These are phyloP conservation scores for Trapa bicornis DNA, from an alignment of 345 rosid genomes.

Conservation along the genomic window DNA sequence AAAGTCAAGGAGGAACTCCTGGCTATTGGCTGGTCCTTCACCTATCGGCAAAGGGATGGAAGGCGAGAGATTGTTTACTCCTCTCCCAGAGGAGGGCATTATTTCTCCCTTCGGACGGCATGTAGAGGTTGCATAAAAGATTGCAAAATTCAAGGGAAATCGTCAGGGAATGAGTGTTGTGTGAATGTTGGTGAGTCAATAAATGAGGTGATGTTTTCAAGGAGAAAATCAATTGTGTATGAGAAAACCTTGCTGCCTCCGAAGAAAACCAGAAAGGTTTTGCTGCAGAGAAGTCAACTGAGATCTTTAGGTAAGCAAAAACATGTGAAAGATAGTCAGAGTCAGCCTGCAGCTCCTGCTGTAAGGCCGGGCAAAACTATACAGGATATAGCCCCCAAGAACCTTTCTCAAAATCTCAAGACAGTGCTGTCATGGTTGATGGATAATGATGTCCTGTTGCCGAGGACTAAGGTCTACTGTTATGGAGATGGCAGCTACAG, in stretches of 20 bases:
- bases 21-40: constrained; percentile 37
- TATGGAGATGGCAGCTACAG: constrained; percentile 13
- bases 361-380: constrained; percentile 41
- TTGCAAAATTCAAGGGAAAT: constrained; percentile 4
- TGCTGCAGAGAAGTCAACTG: not conserved
- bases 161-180: not conserved
- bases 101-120: constrained; percentile 31
- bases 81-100: constrained; percentile 29
- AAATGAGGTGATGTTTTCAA: constrained; percentile 5
- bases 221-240: constrained; percentile 2
- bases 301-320: not conserved
- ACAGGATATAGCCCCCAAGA: constrained; percentile 23
- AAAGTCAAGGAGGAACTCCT: constrained; percentile 40
- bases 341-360: constrained; percentile 11
- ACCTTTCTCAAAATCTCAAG: constrained; percentile 30
- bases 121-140: constrained; percentile 22
- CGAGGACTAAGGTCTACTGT: constrained; percentile 46
- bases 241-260: constrained; percentile 6
- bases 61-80: constrained; percentile 16
- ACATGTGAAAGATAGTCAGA: constrained; percentile 7
- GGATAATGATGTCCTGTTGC: constrained; percentile 43
- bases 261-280: not conserved
- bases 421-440: constrained; percentile 67
- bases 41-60: not conserved
- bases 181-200: constrained; percentile 5